Evolutionary conservation across 306 rosid genomes (phyloP), one percentile per base, ranked within the genome.

Genomic region (Ormosia semicastrata): DNA sequence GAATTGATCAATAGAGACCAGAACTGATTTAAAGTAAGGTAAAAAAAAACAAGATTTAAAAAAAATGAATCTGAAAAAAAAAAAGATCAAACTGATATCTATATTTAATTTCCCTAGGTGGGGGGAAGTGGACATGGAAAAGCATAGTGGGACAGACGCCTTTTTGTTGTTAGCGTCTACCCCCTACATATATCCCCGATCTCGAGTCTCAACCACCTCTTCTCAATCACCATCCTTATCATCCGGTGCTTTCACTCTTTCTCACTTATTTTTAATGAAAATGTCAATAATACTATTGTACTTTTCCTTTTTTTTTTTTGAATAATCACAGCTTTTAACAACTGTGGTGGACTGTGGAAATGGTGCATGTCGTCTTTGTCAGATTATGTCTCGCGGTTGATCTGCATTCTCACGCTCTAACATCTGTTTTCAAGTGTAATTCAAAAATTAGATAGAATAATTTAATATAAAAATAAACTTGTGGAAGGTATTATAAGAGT

Each of bases 81-180:
- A 59, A 47, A 14, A 67, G 6, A 58, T 32, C 24, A 17, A 63
- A 46, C 11, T 18, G 54, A 54, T 34, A 47, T 41, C 8, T 17
- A 10, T 7, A 41, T 24, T 58, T 57, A 17, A 46, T 33, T 57
- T 41, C 46, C 47, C 15, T 24, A 37, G n/a, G 65, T 46, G 69
- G 30, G 36, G 30, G 66, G 56, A 41, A 41, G 62, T 32, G 30
- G 73, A 68, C 66, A 37, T 11, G n/a, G 54, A 65, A 68, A 70
- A 82, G 79, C 44, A 75, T 8, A 8, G 84, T 83, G 93, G 87
- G 84, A 29, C 81, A 64, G 85, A 84, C 87, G 32, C 74, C 8
- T 81, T 63, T 30, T 63, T 30, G 66, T 63, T 60, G 73, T 41
- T 60, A 18, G 60, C 56, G 46, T 18, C 37, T 52, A 9, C 37